Evolutionary conservation across 345 rosid genomes (phyloP).

Genomic region (Populus alba): DNA sequence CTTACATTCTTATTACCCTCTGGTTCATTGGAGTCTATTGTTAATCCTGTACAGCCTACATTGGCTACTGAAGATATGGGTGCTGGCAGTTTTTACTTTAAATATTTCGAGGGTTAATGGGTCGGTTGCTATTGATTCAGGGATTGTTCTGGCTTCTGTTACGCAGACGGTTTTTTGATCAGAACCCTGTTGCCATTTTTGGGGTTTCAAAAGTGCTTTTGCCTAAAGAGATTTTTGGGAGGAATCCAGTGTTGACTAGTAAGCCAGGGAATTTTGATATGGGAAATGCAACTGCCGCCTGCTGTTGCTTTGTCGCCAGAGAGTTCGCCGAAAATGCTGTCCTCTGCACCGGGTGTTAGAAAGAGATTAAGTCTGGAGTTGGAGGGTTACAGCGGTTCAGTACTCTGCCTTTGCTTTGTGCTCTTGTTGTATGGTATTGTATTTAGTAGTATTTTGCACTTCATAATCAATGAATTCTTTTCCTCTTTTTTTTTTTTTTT

Average conservation of each 20-base stretch:
- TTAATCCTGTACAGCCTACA: conserved; percentile 88
- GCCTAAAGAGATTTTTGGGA: conserved; percentile 70
- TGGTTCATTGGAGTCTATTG: conserved; percentile 82
- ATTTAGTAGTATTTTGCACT: conserved; percentile 33
- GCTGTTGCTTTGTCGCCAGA: conserved; percentile 46
- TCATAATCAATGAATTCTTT: conserved; percentile 16
- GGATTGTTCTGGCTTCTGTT: conserved; percentile 73
- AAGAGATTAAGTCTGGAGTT: conserved; percentile 35
- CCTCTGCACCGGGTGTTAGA: conserved; percentile 53
- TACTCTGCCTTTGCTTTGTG: conserved; percentile 24
- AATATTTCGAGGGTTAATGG: conserved; percentile 81
- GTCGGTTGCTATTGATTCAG: conserved; percentile 70
- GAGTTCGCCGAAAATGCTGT: conserved; percentile 41
- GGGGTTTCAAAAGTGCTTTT: conserved; percentile 80
- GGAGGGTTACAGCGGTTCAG: conserved; percentile 9
- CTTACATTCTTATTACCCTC: conserved; percentile 82
- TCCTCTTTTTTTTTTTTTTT: neutral
- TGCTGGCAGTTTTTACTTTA: conserved; percentile 71
- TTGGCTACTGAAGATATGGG: conserved; percentile 79
- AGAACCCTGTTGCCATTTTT: conserved; percentile 83
- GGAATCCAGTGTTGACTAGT: conserved; percentile 24
- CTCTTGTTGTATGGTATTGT: conserved; percentile 71
- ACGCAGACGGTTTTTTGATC: conserved; percentile 84
- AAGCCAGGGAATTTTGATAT: conserved; percentile 33
- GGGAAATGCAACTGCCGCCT: conserved; percentile 46